Conservation (phyloP, 2,329 filamentous ascomycete species). For the Furcasterigmium furcatum region DNA sequence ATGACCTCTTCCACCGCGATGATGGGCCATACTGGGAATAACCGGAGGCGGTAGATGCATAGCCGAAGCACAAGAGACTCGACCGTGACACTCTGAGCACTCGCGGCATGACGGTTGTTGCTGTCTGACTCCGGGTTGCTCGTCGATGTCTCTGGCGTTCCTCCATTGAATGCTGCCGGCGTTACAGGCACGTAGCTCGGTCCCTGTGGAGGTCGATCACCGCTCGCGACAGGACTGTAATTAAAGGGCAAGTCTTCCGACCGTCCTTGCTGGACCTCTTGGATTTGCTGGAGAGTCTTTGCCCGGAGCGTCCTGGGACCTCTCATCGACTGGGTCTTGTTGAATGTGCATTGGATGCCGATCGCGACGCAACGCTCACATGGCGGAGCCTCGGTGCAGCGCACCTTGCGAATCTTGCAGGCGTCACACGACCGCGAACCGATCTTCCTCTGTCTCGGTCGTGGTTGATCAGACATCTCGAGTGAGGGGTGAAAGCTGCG, state of each 20-base stretch:
- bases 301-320: constrained; percentile 42
- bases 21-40: constrained; percentile 51
- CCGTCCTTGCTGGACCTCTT: constrained; percentile 21
- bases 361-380: constrained; percentile 41
- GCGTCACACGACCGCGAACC: constrained; percentile 44
- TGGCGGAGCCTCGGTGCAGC: constrained; percentile 43
- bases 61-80: constrained; percentile 20
- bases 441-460: constrained; percentile 19
- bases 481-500: not conserved
- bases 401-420: constrained; percentile 51
- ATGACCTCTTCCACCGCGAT: constrained; percentile 40
- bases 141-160: not conserved
- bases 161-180: not conserved
- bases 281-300: constrained; percentile 40
- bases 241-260: too few species aligned
- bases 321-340: constrained; percentile 36
- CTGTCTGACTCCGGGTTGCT: not conserved
- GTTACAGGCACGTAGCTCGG: not conserved
- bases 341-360: constrained; percentile 47
- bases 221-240: too few species aligned
- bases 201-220: too few species aligned
- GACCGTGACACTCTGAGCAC: constrained; percentile 6
- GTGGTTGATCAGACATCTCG: constrained; percentile 10
- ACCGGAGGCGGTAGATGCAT: constrained; percentile 43
- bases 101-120: not conserved